Evolutionary conservation across 805 yeast genomes (phyloP), one percentile per base, ranked within the genome.

Genomic region (Saturnispora gosingensis): DNA sequence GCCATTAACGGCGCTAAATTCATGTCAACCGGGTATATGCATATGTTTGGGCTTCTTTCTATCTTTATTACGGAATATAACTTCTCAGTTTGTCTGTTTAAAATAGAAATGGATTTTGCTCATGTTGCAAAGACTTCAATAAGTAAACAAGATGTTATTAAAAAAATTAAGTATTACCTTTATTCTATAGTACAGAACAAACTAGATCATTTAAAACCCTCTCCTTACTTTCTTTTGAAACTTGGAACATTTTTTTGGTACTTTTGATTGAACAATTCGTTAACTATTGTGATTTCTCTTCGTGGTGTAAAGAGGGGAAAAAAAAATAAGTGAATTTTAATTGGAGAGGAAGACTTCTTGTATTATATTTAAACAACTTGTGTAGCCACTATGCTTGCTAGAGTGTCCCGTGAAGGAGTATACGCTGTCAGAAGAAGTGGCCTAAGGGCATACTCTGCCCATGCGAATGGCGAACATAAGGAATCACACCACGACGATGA

Each of bases 371-470:
- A 30, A 30, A 13, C 34, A 30, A 11, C 11, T 10, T 11, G 20
- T 10, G 16, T 18, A 18, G 34, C 38, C 7, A 25, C 22, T 9
- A 49, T 43, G 48, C 51, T 43, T 38, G 43, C 51, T 18, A 22
- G 38, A 35, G 38, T 45, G 30, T 22, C 36, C 22, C 40, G 24
- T 24, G 16, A 24, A 24, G 44, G 48, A 22, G 40, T 18, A 8
- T 30, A 22, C 3, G 32, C 25, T 13, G 40, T 25, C 36, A 11
- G 20, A 28, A 16, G 40, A 27, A 25, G 8, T 20, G 45, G 43
- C 32, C 30, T 15, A 39, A 54, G 56, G 54, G 18, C 43, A 1
- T 57, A 56, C 32, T 57, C 60, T 18, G 38, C 59, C 13, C 46
- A 46, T 32, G 11, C 22, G 3, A 46, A 49, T 38, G 50, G 53